Evolutionary conservation across 768 basidiomycete genomes (phyloP).

Genomic region (Leccinum sublutescens): DNA sequence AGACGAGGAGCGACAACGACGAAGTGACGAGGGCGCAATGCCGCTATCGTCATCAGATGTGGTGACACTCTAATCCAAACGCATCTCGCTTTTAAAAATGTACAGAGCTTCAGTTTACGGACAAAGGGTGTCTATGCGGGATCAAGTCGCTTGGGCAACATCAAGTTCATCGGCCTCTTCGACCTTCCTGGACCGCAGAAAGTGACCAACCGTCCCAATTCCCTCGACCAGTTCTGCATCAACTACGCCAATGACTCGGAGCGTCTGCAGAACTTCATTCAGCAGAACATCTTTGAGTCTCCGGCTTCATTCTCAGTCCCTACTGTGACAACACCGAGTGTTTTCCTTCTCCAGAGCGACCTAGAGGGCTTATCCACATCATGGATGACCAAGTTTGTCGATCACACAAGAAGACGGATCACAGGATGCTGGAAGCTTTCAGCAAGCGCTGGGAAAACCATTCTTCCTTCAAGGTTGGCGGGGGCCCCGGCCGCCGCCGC

Average conservation of each 20-base stretch:
- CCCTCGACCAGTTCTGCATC: slow-evolving; percentile 93
- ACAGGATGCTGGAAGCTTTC: slow-evolving; percentile 94
- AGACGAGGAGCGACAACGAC: too few species aligned
- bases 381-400: slow-evolving; percentile 95
- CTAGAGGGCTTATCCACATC: slow-evolving; percentile 93
- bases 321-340: slow-evolving; percentile 91
- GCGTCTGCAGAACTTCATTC: slow-evolving; percentile 61
- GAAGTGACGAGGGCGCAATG: too few species aligned
- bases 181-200: too few species aligned
- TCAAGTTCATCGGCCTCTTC: too few species aligned
- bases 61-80: too few species aligned
- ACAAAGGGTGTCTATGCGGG: slow-evolving; percentile 84
- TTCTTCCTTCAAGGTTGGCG: slow-evolving; percentile 81
- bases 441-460: slow-evolving; percentile 91
- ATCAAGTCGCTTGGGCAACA: slow-evolving; percentile 73
- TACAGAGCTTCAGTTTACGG: slow-evolving; percentile 95
- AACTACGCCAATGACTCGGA: slow-evolving; percentile 85
- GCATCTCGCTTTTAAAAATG: slow-evolving; percentile 89
- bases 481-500: too few species aligned
- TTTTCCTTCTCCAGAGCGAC: slow-evolving; percentile 83
- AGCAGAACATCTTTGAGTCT: slow-evolving; percentile 82
- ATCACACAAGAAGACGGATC: slow-evolving; percentile 86
- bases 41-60: too few species aligned
- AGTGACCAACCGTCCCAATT: slow-evolving; percentile 74
- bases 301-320: slow-evolving; percentile 59